A percentile compares a stretch with the other conserved stretches of the same genome.
phyloP scores from a whole-genome alignment of 306 rosid species.

The Abrus pulchellus region DNA sequence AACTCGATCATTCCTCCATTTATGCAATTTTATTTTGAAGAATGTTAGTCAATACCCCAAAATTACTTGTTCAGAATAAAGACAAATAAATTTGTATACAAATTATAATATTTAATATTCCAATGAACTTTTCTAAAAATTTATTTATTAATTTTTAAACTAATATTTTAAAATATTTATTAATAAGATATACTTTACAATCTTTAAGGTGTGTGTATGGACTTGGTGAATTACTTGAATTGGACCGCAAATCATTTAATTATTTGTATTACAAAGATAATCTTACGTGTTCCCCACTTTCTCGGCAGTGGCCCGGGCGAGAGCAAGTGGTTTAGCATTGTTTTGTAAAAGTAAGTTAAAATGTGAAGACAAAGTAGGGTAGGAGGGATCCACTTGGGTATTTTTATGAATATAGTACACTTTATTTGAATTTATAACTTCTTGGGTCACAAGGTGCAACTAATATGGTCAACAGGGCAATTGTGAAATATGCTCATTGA shows the following conservation, averaged over 20 bases:
- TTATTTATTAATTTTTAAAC: too few species aligned
- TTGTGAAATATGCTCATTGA: too few species aligned
- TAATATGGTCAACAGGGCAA: too few species aligned
- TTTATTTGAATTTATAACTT: background rate
- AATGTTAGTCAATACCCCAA: background rate
- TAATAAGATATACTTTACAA: too few species aligned
- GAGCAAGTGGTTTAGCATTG: conserved; percentile 27
- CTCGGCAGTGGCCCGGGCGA: background rate
- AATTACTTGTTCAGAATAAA: too few species aligned
- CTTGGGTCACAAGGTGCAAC: too few species aligned
- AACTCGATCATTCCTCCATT: too few species aligned
- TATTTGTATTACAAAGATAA: background rate
- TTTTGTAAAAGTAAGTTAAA: conserved; percentile 8
- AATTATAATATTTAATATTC: too few species aligned
- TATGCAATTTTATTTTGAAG: background rate
- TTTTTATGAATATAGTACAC: background rate
- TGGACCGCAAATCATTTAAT: background rate
- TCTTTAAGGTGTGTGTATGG: too few species aligned
- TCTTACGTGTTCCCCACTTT: conserved; percentile 39
- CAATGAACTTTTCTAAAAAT: too few species aligned
- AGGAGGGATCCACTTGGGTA: background rate
- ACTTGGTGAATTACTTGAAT: background rate
- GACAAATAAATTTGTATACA: too few species aligned
- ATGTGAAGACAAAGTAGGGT: background rate
- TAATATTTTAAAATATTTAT: too few species aligned